These are phyloP conservation scores for Fusarium dimerum DNA, from an alignment of 2,329 filamentous ascomycete genomes.

Conservation along the genomic window DNA sequence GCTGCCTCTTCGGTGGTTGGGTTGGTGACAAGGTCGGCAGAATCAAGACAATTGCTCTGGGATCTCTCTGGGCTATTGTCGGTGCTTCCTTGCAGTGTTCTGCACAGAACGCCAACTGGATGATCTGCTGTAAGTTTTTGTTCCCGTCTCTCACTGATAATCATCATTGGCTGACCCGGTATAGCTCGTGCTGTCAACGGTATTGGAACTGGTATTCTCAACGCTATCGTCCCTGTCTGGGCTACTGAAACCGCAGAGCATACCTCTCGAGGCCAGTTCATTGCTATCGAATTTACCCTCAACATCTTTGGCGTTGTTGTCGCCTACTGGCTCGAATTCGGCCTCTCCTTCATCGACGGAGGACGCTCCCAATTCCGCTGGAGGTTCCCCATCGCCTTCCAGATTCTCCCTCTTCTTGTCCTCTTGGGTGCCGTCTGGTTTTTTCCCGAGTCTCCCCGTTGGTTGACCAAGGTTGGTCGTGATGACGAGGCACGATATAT, in stretches of 20 bases:
- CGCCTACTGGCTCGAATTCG: constrained; percentile 62
- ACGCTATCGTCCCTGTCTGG: constrained; percentile 71
- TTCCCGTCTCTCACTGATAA: not conserved
- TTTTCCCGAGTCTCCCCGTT: constrained; percentile 70
- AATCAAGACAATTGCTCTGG: constrained; percentile 22
- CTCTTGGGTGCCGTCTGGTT: constrained; percentile 61
- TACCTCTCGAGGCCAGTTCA: constrained; percentile 66
- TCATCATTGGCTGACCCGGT: not conserved
- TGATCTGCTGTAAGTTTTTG: constrained; percentile 41
- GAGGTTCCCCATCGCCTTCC: constrained; percentile 71
- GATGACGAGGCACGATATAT: constrained; percentile 69
- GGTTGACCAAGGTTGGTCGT: constrained; percentile 66
- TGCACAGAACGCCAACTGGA: constrained; percentile 22
- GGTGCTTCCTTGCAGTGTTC: constrained; percentile 16
- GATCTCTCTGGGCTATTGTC: constrained; percentile 13
- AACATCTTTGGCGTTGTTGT: constrained; percentile 37
- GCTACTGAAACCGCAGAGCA: constrained; percentile 69
- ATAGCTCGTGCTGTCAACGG: constrained; percentile 30
- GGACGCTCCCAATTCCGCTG: constrained; percentile 61
- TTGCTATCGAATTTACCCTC: constrained; percentile 62
- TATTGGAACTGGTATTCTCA: constrained; percentile 67
- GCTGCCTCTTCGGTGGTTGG: constrained; percentile 21
- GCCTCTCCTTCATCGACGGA: constrained; percentile 60
- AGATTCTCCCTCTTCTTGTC: constrained; percentile 63
- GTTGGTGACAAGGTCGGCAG: constrained; percentile 20